These are phyloP conservation scores for Paecilomyces sp. DNA, from an alignment of 2,329 filamentous ascomycete species.

Conservation along the genomic window DNA sequence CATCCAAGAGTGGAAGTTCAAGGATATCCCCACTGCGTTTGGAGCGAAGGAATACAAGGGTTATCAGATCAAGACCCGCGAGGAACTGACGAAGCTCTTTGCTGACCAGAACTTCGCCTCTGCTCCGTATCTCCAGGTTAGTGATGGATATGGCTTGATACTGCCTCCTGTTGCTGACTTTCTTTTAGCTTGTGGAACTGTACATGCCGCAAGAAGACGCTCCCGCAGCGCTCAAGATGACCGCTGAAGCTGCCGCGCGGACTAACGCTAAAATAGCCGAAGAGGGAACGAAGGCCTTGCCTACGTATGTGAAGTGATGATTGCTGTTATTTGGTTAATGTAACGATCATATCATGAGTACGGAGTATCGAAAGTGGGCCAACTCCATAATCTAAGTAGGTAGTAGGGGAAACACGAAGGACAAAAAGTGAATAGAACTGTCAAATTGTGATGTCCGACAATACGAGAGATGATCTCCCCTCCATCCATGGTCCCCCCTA, in stretches of 20 bases:
- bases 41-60: slow-evolving; percentile 54
- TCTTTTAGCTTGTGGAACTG: slow-evolving; percentile 66
- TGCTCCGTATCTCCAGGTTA: slow-evolving; percentile 36
- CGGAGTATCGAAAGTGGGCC: background rate
- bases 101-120: slow-evolving; percentile 54
- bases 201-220: slow-evolving; percentile 72
- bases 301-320: background rate
- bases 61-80: slow-evolving; percentile 59
- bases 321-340: background rate
- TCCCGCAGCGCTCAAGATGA: slow-evolving; percentile 59
- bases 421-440: too few relatives aligned
- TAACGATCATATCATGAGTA: background rate
- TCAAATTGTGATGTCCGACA: too few relatives aligned
- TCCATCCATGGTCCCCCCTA: background rate
- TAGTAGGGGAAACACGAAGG: too few relatives aligned
- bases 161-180: slow-evolving; percentile 12
- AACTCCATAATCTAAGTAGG: too few relatives aligned
- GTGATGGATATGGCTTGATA: slow-evolving; percentile 2
- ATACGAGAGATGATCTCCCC: too few relatives aligned
- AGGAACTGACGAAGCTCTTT: slow-evolving; percentile 59
- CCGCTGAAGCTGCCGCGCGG: slow-evolving; percentile 60
- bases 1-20: slow-evolving; percentile 65
- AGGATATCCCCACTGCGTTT: slow-evolving; percentile 59
- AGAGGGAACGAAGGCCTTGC: background rate
- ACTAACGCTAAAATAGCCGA: slow-evolving; percentile 43